Evolutionary conservation across 257 asterid species (phyloP), one percentile per base, ranked within the genome.

Genomic region (Solanum acaule): DNA sequence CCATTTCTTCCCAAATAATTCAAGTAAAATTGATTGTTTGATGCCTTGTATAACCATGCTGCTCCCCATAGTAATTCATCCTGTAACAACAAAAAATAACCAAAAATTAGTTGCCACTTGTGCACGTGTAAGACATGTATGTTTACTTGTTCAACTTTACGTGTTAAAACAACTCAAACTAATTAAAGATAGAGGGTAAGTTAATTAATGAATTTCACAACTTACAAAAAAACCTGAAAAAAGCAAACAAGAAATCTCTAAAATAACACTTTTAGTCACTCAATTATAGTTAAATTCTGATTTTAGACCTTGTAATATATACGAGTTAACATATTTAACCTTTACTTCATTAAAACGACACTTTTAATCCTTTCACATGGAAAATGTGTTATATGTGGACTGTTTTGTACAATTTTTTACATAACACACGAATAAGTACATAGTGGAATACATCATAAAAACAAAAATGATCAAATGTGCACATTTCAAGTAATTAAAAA

Each of bases 31-130:
- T 81, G 90, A 56, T 93, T 93, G 87, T 95, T 93, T 34, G 99
- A 87, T 59, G 99, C 99, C 94, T 96, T 97, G 93, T 94, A 95
- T 87, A 97, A 49, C 99, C 99, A 97, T 86, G 99, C 98, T 34
- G 99, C 98, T 86, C 92, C 98, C 99, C 99, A 97, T 88, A 97
- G 88, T 92, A 97, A 92, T 88, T 97, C 99, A 92, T 97, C 99
- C 99, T 96, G 89, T 31, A 79, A 7, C 44, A 67, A 44, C 73
- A 71, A 20, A n/a, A 15, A 68, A 65, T 22, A 3, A 18, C 65
- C 65, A 56, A 56, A 59, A 22, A 20, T 56, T 20, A 56, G 65
- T 56, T 56, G 65, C 2, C 65, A 56, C n/a, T n/a, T n/a, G n/a
- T n/a, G n/a, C n/a, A n/a, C 1, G 1, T 0, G 4, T 0, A 56